Base-by-base conservation (phyloP, 352 stramenopile genomes). In the Pythium coloratum region DNA sequence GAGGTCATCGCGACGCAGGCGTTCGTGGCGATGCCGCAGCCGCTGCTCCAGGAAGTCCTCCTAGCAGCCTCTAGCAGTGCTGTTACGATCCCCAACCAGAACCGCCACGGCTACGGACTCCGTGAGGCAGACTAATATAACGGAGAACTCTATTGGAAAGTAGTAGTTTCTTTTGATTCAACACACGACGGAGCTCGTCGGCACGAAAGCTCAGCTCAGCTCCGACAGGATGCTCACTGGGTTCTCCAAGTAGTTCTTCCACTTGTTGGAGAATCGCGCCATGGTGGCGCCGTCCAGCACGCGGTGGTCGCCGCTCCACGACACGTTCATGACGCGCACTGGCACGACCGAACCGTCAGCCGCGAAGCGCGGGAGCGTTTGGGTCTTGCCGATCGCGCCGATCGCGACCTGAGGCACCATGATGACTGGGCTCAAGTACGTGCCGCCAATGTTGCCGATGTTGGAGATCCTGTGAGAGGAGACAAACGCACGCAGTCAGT, bases 241-340 rank as follows among this genome's bases (percentile, higher is more conserved):
- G 54, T 96, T 97, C 75, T 99, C 97, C 69, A 99, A 75, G 77
- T 97, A 99, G 32, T 56, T 72, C 77, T 99, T 99, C 93, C 93
- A 98, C 70, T 90, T 75, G 76, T 98, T 99, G 30, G 94, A 98
- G 78, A 99, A 99, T 33, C 94, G 82, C 26, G 97, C 97, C 85
- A 99, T 98, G 12, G 97, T 99, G 6, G 97, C 97, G 53, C 97
- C 97, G 73, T 99, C 97, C 55, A 99, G 93, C 49, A 99, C 94
- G 46, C 97, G 89, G 82, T 99, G 97, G 76, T 99, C 97, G 13
- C 94, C 97, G 44, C 91, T 97, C 97, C 97, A 99, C 42, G 92
- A 98, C 13, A 99, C 92, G 65, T 97, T 94, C 91, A 99, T 98
- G 51, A 99, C 67, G 46, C 91, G 86, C 40, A 90, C 75, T 13